Evolutionary conservation across 208 protist genomes (phyloP), one percentile per base, ranked within the genome.

Genomic region (Trypanosoma cruzi): DNA sequence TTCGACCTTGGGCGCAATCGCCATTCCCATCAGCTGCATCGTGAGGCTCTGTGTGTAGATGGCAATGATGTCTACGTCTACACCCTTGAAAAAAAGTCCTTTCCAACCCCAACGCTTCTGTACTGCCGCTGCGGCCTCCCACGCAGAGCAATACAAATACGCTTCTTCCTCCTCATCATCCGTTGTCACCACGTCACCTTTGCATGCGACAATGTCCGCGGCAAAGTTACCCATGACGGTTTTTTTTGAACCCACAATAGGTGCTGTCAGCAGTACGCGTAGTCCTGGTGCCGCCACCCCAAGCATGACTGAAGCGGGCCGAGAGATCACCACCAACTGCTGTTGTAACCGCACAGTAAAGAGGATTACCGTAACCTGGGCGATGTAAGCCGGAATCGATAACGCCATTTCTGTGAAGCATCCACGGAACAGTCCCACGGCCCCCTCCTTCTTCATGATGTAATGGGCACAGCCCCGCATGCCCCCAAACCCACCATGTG

Each of bases 51-150:
- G 66, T 29, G 46, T 31, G 48, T 64, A 64, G 7, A 62, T 29
- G 29, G 67, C 61, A 7, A 46, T 58, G 34, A 87, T 49, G 55
- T 81, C 78, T 20, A 81, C 68, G 24, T 84, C 82, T 3, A 82
- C 55, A n/a, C 82, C 70, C 28, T 74, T 77, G 40, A 62, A 61
- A 26, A 77, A 71, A 34, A 82, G 48, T 6, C 66, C 54, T 16
- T 52, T 53, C 63, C 37, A 69, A 16, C 70, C 70, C 8, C n/a
- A 69, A 31, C 26, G 20, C 1, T 34, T 49, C 14, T 26, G n/a
- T 18, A 73, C 58, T 22, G 46, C 67, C 16, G 44, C 49, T 13
- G 58, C 46, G 0, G 58, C 67, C 32, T 73, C 67, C 34, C 31
- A 48, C 28, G 67, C 28, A 20, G 67, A 60, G 20, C 10, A 59